These are phyloP conservation scores for Zygnema cylindricum DNA, from an alignment of 139 green algal genomes.

Conservation along the genomic window DNA sequence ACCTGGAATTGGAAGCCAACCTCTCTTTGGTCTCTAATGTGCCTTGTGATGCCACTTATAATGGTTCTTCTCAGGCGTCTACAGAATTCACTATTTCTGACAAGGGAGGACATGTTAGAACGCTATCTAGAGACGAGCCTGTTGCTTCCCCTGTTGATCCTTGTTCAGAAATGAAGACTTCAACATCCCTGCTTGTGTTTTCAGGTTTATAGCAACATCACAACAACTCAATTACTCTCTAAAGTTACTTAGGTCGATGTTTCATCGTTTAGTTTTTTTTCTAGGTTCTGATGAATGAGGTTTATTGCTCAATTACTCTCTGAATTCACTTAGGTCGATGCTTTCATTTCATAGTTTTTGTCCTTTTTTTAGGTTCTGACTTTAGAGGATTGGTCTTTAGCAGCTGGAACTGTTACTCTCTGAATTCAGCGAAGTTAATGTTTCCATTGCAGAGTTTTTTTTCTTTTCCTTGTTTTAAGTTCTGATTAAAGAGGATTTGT, in stretches of 20 bases:
- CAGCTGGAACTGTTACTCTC: no score
- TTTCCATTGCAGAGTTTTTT: background rate
- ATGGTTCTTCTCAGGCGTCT: background rate
- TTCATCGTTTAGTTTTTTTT: background rate
- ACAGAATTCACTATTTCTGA: background rate
- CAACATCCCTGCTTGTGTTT: constrained; percentile 18
- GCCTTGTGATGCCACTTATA: background rate
- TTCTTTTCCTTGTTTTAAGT: background rate
- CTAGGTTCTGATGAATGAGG: background rate
- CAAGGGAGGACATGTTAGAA: background rate
- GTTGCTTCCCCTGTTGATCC: background rate
- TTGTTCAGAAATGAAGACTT: background rate
- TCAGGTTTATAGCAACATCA: background rate
- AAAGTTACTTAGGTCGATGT: background rate
- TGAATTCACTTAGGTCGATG: background rate
- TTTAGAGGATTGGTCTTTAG: background rate
- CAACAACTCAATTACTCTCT: no score
- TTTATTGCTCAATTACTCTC: background rate
- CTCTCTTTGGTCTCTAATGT: no score
- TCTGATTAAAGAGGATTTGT: background rate
- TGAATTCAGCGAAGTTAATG: background rate
- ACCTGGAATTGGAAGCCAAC: background rate
- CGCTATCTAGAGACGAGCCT: background rate
- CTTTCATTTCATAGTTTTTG: background rate
- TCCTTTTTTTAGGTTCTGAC: background rate